Base-by-base conservation (phyloP, 1,284 basidiomycete genomes). In the Uromyces viciae-fabae region DNA sequence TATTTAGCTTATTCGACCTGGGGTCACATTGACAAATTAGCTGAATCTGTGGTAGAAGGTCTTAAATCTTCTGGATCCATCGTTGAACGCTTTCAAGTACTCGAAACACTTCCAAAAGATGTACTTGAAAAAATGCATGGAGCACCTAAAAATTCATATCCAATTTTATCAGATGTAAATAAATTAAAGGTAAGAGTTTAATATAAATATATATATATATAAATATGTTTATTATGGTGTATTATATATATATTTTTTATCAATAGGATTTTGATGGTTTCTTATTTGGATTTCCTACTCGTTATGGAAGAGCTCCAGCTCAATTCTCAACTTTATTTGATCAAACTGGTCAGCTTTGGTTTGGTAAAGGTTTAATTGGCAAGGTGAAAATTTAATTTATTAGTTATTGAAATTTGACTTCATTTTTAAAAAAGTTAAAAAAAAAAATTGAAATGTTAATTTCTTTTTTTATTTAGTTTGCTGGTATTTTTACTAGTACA, bases 81-180 rank as follows among this genome's bases (percentile, higher is more conserved):
- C 14, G 91, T 89, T 40, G 90, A 89, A 72, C 91, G 93, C 83
- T 93, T 75, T 49, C 92, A 91, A 86, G 90, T 95, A 84, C 87
- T 91, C 78, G 95, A 98, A 88, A 97, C 94, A 9, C 91, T 96
- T 79, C 85, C 91, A 2, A 86, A 90, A n/a, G 92, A 94, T 36
- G 87, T 97, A 82, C 88, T 96, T 81, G 86, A 86, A 82, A 90
- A 91, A 87, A 90, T 97, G 90, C 87, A 92, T 87, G 94, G 93
- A 0, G 90, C 91, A 11, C 84, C 91, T 56, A 92, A 91, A 85
- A 89, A 72, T 58, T 54, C 73, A 9, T 74, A n/a, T 52, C 58
- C 46, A 14, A 58, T 52, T 4, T 33, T 77, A 25, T 77, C 86
- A 86, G 81, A 85, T 85, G 64, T 86, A 85, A 9, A 85, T 87